Base-by-base conservation (phyloP, 2,329 filamentous ascomycete species). In the Thielaviopsis cerberus region DNA sequence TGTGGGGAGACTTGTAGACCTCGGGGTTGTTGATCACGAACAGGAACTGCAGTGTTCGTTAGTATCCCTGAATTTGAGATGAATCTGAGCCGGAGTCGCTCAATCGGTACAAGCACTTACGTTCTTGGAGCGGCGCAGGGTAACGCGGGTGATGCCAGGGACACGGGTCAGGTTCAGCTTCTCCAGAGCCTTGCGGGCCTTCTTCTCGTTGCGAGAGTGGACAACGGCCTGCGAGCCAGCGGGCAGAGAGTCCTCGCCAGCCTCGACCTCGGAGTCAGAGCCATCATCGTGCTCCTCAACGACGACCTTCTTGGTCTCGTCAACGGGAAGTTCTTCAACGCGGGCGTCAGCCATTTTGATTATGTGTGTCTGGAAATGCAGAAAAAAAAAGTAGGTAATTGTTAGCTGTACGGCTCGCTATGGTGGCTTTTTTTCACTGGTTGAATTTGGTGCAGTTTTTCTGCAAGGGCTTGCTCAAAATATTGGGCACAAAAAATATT, bases 201-300 rank as follows among this genome's bases (percentile, higher is more conserved):
- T 98, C 87, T 98, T 98, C 86, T 98, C 92, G 78, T 97, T 97
- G 74, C 92, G 89, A 71, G 88, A 95, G 82, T 97, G 91, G 70
- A 98, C 85, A 68, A 92, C 82, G 69, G 91, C 86, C 64, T 85
- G 82, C 69, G 89, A 87, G 70, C 91, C 92, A 65, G 86, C 85
- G 71, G 91, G 88, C 65, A 80, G 71, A 66, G 81, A 81, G 63
- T 81, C 83, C 72, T 92, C 89, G 67, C 80, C 83, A 67, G 86
- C 86, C 66, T 79, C 83, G 67, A 88, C 86, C 66, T 85, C 86
- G 65, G 88, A 84, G 68, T 82, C 82, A 75, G 80, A 83, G 70
- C 78, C 82, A 64, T 83, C 82, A 63, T 78, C 78, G 63, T 83
- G 83, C 67, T 84, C 81, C 72, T 88, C 84, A 68, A 88, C 82